Percentiles rank a stretch among this genome's conserved stretches.
phyloP scores from a whole-genome alignment of 768 basidiomycete genomes.

The Pulveroboletus sp. region DNA sequence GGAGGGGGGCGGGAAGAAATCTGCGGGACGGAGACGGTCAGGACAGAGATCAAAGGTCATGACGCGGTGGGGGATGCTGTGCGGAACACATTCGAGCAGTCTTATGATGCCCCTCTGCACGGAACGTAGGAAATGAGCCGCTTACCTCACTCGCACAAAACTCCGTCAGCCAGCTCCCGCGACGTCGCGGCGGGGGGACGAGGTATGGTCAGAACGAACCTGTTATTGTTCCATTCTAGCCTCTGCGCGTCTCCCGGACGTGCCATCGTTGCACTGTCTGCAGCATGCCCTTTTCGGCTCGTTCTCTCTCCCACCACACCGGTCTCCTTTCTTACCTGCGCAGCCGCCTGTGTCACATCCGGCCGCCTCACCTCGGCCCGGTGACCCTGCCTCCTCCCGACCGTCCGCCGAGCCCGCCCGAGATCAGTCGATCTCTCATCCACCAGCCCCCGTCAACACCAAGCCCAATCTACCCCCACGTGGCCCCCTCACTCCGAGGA shows the following conservation, averaged over 20 bases:
- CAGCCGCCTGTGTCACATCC: background rate
- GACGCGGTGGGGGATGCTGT: no score
- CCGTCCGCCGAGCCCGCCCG: background rate
- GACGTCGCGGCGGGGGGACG: background rate
- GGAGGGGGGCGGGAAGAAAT: background rate
- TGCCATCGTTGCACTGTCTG: background rate
- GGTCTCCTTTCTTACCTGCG: no score
- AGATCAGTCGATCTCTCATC: slow-evolving; percentile 7
- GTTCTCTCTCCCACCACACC: background rate
- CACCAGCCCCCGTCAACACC: background rate
- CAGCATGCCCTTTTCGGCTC: background rate
- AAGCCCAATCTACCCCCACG: background rate
- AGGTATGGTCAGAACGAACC: background rate
- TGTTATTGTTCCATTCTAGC: background rate
- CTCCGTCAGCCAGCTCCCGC: slow-evolving; percentile 1
- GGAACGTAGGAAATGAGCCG: slow-evolving; percentile 3
- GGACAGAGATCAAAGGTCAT: slow-evolving; percentile 26
- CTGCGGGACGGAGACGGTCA: slow-evolving; percentile 9
- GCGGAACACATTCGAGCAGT: no score
- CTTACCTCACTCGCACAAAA: slow-evolving; percentile 18
- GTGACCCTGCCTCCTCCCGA: background rate
- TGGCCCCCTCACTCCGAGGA: slow-evolving; percentile 2
- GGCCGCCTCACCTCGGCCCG: background rate
- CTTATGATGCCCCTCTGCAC: no score
- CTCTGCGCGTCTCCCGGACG: background rate